Evolutionary conservation across 148 eudicot genomes (phyloP), one percentile per base, ranked within the genome.

Genomic region (Camellia granthamiana): DNA sequence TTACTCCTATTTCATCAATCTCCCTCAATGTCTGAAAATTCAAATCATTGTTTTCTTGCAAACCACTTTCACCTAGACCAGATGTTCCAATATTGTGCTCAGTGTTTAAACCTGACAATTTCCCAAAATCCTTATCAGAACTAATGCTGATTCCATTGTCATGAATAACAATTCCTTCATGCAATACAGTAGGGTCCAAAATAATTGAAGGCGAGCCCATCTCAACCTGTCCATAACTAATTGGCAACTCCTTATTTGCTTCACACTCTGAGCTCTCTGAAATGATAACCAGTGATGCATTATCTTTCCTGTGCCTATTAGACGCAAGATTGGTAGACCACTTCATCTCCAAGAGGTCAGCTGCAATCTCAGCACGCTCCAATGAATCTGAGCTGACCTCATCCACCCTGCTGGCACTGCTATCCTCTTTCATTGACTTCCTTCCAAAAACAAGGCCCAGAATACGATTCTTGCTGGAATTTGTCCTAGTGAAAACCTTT

Each of bases 351-450:
- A 96, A 86, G 60, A 96, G 93, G 77, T 96, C 93, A 51, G 99
- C 99, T 72, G 99, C 98, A 55, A 96, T 88, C 87, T 96, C 97
- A 77, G 98, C 99, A 44, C 91, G 87, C 79, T 91, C 93, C 83
- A 93, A 81, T 1, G 89, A 90, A 30, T 80, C 86, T 74, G 77
- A 70, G 74, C 86, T 85, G 59, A 81, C 70, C 54, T 84, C 89
- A 41, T 81, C 86, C 69, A 67, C 84, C 42, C 42, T 71, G 51
- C 61, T 77, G 15, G 77, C 82, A 77, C 61, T 79, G 18, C 79
- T 83, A 77, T 80, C 80, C 76, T 83, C 90, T 82, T 87, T 89
- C 81, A 43, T 76, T 8, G 92, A 89, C 52, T 81, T 84, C 73
- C 86, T 83, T 58, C 99, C 95, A 72, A 91, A 86, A 60, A 91